Evolutionary conservation across 73 alveolate genomes (phyloP).

Genomic region (Uronychia setigera): DNA sequence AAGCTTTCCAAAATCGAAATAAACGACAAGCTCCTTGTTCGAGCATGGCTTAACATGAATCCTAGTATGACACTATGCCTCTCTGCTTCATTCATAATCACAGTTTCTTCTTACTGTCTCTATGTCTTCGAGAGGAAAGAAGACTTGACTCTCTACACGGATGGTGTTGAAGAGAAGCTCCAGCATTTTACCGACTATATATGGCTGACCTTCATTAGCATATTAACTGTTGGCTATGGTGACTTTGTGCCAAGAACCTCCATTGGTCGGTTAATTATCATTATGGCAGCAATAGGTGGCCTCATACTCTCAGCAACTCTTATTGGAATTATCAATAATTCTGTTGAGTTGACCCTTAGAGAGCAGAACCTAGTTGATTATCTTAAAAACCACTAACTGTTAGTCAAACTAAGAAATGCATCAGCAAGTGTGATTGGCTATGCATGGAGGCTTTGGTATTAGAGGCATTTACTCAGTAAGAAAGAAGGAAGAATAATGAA

Average conservation of each 20-base stretch:
- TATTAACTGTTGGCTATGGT: neutral
- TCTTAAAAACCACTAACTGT: neutral
- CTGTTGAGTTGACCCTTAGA: neutral
- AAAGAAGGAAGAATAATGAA: neutral
- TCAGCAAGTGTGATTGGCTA: neutral
- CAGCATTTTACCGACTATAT: neutral
- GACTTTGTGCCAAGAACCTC: neutral
- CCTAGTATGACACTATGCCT: neutral
- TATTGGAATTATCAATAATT: neutral
- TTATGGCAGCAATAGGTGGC: neutral
- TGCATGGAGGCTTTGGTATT: neutral
- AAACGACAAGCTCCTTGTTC: neutral
- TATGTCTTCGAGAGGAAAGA: neutral
- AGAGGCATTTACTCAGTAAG: neutral
- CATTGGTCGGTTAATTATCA: neutral
- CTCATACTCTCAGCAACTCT: neutral
- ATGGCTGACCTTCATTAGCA: neutral
- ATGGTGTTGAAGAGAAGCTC: neutral
- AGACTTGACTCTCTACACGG: neutral
- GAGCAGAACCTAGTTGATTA: neutral
- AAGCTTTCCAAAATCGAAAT: neutral
- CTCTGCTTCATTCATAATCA: neutral
- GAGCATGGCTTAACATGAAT: neutral
- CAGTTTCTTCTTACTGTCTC: neutral
- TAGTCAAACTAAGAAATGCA: neutral